Base-by-base conservation (phyloP, 2,329 filamentous ascomycete species). In the Aspergillus ustus region DNA sequence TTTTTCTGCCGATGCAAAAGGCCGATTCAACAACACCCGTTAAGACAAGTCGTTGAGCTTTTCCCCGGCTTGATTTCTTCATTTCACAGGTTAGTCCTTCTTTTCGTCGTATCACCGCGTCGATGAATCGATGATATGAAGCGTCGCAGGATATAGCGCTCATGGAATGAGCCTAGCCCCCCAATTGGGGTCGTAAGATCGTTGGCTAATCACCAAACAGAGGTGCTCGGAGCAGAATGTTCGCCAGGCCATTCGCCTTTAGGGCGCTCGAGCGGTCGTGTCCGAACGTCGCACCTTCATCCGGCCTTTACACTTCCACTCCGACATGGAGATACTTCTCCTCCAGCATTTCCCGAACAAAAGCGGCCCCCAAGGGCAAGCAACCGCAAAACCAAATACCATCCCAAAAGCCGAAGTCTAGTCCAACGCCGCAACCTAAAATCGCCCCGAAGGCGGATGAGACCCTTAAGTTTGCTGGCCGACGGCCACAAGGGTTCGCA, bases 401-500 rank as follows among this genome's bases (percentile, higher is more conserved):
- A 57, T 52, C 52, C 54, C 52, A 46, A 11, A 53, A 22, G 25
- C 34, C 65, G 53, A 66, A 64, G 43, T 52, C 34, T 15, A 34
- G 13, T 8, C 31, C 66, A 22, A 50, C 65, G 34, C 28, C 53
- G 44, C 57, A 56, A 46, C 48, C 63, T 56, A 64, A 64, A 62
- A 43, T 61, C 29, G 8, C 57, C 51, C 28, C 52, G 4, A 50
- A 37, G 17, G 15, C 58, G 20, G 66, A 69, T 63, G 65, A 68
- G 25, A 66, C 65, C 4, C 57, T 72, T 22, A 71, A 67, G 34
- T 72, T 69, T 54, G 68, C 69, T 15, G 69, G 68, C 25, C 60
- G 61, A 63, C 66, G 68, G 37, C 64, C 76, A 60, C 70, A 81
- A 78, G 68, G 80, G 77, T 57, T 87, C 83, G 75, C 81, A 82